Conservation (phyloP, 306 rosid genomes). For the Vigna trinervia region DNA sequence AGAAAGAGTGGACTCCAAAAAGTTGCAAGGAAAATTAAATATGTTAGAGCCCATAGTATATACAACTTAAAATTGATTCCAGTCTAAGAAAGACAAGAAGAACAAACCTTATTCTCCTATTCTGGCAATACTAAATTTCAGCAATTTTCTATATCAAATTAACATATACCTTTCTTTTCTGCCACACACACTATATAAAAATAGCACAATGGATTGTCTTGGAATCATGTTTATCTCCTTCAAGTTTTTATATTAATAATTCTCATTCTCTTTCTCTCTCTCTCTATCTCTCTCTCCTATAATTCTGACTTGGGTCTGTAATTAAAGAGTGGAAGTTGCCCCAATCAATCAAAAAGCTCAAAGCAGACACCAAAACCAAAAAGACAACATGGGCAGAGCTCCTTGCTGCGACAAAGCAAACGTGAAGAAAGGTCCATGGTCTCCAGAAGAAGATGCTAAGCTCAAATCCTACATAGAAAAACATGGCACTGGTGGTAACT, state of each 20-base stretch:
- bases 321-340: constrained; percentile 41
- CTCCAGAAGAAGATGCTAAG: constrained; percentile 60
- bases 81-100: constrained; percentile 82
- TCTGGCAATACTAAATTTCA: constrained; percentile 67
- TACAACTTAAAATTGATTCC: constrained; percentile 56
- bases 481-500: constrained; percentile 60
- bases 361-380: constrained; percentile 42
- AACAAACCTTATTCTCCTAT: constrained; percentile 67
- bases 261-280: constrained; percentile 8
- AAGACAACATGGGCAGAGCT: constrained; percentile 82
- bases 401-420: constrained; percentile 68
- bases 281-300: constrained; percentile 51
- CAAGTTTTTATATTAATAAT: constrained; percentile 46
- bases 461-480: constrained; percentile 55
- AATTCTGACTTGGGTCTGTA: constrained; percentile 41
- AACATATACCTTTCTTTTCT: constrained; percentile 40
- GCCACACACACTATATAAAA: constrained; percentile 51
- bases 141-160: constrained; percentile 47
- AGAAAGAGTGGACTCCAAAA: constrained; percentile 26
- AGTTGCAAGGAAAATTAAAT: constrained; percentile 44
- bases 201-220: constrained; percentile 42
- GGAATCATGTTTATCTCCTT: constrained; percentile 60
- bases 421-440: constrained; percentile 66
- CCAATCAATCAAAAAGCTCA: constrained; percentile 46
- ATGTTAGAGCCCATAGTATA: constrained; percentile 38